Evolutionary conservation across 371 early-diverging fungal genomes (phyloP).

Genomic region (Rhizopus stolonifer): DNA sequence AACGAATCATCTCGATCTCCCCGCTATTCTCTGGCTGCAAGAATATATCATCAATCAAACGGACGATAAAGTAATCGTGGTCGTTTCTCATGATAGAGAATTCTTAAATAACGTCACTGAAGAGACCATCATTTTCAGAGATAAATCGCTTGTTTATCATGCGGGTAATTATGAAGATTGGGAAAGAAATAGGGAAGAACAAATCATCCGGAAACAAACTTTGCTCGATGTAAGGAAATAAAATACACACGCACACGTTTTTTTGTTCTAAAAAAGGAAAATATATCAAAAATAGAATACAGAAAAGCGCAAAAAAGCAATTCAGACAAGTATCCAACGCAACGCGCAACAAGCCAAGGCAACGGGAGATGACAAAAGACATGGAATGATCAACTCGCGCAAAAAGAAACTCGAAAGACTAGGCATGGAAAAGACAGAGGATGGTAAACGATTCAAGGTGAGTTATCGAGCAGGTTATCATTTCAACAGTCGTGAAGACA

Average conservation of each 20-base stretch:
- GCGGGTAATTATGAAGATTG: conserved; percentile 78
- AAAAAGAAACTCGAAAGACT: conserved; percentile 64
- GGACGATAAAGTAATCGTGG: conserved; percentile 59
- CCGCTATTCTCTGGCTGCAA: conserved; percentile 79
- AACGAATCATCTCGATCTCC: conserved; percentile 81
- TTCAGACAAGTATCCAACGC: conserved; percentile 62
- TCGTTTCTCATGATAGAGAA: conserved; percentile 81
- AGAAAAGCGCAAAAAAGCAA: conserved; percentile 63
- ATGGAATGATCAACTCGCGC: conserved; percentile 70
- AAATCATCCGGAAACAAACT: conserved; percentile 55
- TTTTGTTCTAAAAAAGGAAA: neutral
- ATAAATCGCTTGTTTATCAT: conserved; percentile 65
- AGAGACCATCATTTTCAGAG: conserved; percentile 72
- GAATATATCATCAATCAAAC: conserved; percentile 61
- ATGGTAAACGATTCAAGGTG: conserved; percentile 67
- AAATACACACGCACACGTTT: neutral
- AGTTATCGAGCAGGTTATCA: conserved; percentile 66
- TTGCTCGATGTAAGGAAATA: conserved; percentile 36
- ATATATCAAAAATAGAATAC: conserved; percentile 23
- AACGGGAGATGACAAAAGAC: conserved; percentile 76
- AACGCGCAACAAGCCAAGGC: conserved; percentile 66
- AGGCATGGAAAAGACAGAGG: conserved; percentile 66
- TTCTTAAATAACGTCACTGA: conserved; percentile 69
- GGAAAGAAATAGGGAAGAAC: conserved; percentile 62
- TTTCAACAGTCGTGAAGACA: conserved; percentile 35